Base-by-base conservation (phyloP, 495 filamentous ascomycete species). In the Xylaria grammica region DNA sequence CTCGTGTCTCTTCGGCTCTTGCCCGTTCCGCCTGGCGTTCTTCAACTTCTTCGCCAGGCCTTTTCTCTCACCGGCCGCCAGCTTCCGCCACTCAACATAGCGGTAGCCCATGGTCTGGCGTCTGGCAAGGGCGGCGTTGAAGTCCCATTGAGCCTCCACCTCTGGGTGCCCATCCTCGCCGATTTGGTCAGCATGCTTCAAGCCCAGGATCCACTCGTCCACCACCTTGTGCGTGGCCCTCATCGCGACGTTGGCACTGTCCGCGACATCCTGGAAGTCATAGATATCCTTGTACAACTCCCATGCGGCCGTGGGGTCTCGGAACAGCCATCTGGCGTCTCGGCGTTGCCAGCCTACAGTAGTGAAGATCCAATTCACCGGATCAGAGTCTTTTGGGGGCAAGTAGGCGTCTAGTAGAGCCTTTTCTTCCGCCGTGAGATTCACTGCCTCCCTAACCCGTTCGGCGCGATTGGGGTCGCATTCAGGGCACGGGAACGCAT, bases 1-100 rank as follows among this genome's bases (percentile, higher is more conserved):
- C 22, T 49, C 19, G 26, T 49, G 56, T 27, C 26, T 38, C 27
- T 36, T 19, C 19, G 22, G 15, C 34, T 57, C 24, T 15, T 17
- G 34, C 30, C 17, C 34, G 24, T 22, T 22, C 9, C 30, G 13
- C 27, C 2, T 2, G 7, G 3, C 20, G 6, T 9, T 8, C 57
- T 32, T 34, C 27, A 17, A 4, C 44, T 36, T 50, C n/a, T 19
- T 13, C n/a, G 3, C 38, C 22, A 45, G 15, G 0, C 34, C 26
- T 17, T 3, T 22, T 8, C 9, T 27, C 55, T 59, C 55, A 5
- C 1, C 8, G 8, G 13, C 11, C 1, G 8, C 1, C 10, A 51
- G 45, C 58, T 51, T 61, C 8, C 26, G 58, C 58, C 58, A 61
- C 45, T 61, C 58, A 19, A 38, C 58, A n/a, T 61, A 61, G 1